A percentile compares a stretch with the other conserved stretches of the same genome.
These are phyloP conservation scores for Botrytis galanthina DNA, from an alignment of 2,329 filamentous ascomycete species.

Conservation along the genomic window DNA sequence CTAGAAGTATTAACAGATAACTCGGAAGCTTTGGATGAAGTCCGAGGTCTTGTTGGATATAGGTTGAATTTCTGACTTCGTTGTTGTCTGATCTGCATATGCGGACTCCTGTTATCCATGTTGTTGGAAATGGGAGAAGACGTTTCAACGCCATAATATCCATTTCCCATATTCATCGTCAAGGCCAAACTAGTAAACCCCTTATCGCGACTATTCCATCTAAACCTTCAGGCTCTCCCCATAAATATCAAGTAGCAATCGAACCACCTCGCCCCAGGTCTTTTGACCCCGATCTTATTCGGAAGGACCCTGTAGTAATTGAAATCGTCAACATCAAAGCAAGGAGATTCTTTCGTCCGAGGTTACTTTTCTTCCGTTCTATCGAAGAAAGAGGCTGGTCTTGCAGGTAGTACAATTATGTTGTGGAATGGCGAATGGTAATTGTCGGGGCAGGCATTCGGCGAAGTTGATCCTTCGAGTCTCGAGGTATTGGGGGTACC, in stretches of 20 bases:
- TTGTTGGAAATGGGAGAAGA: constrained; percentile 16
- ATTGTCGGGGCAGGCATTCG: constrained; percentile 2
- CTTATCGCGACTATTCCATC: constrained; percentile 16
- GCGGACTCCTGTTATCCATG: constrained; percentile 17
- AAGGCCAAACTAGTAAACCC: neutral
- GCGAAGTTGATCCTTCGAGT: constrained; percentile 13
- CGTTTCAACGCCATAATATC: constrained; percentile 28
- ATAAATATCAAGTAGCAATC: neutral
- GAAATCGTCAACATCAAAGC: constrained; percentile 14
- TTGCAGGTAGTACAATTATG: constrained; percentile 10
- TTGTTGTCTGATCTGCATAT: constrained; percentile 27
- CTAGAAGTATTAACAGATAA: constrained; percentile 8
- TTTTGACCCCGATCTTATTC: constrained; percentile 22
- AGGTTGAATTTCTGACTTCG: constrained; percentile 36
- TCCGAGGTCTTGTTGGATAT: constrained; percentile 32
- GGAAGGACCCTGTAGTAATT: constrained; percentile 23
- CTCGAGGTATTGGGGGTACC: neutral
- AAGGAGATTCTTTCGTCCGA: constrained; percentile 2
- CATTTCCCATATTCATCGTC: constrained; percentile 31
- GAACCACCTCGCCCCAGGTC: constrained; percentile 22
- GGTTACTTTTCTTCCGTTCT: constrained; percentile 7
- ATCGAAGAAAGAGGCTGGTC: constrained; percentile 4
- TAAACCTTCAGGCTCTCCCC: constrained; percentile 13
- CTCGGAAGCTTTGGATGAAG: constrained; percentile 27
- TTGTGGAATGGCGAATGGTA: neutral